Conservation (phyloP, 805 yeast genomes). For the Candida endomychidarum region DNA sequence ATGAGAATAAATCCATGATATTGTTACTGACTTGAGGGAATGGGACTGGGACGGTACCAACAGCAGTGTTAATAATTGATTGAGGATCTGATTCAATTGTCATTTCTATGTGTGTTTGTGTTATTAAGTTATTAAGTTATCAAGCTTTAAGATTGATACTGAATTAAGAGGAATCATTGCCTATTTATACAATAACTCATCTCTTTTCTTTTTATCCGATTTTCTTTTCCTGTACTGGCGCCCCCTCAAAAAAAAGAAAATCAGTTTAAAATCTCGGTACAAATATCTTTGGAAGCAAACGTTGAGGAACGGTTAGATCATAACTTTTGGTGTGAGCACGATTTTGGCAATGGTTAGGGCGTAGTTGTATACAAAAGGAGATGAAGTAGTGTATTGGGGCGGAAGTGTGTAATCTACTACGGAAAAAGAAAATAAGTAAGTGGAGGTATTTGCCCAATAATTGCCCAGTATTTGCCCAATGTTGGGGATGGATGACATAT, state of each 20-base stretch:
- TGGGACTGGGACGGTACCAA: constrained; percentile 40
- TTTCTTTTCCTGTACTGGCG: constrained; percentile 3
- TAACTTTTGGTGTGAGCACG: too few relatives aligned
- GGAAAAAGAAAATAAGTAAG: too few relatives aligned
- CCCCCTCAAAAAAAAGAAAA: constrained; percentile 5
- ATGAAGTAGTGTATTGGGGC: too few relatives aligned
- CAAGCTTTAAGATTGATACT: too few relatives aligned
- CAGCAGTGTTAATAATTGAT: constrained; percentile 32
- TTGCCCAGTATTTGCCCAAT: too few relatives aligned
- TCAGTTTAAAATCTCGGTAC: constrained; percentile 5
- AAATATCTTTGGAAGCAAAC: constrained; percentile 1
- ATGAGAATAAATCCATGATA: constrained; percentile 29
- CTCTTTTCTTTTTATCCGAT: constrained; percentile 6
- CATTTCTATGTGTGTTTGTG: constrained; percentile 15
- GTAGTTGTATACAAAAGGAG: too few relatives aligned
- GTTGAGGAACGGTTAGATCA: neutral
- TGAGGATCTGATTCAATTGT: constrained; percentile 23
- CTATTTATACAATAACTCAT: constrained; percentile 1
- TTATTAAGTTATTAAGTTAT: too few relatives aligned
- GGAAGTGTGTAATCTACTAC: too few relatives aligned
- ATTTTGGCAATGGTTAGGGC: too few relatives aligned
- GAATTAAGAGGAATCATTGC: neutral
- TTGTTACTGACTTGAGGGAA: constrained; percentile 28
- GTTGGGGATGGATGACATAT: too few relatives aligned
- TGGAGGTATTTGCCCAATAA: too few relatives aligned